A percentile compares a stretch with the other conserved stretches of the same genome.
Conservation (phyloP, 495 filamentous ascomycete genomes). For the Hypoxylon lienhwacheense region DNA sequence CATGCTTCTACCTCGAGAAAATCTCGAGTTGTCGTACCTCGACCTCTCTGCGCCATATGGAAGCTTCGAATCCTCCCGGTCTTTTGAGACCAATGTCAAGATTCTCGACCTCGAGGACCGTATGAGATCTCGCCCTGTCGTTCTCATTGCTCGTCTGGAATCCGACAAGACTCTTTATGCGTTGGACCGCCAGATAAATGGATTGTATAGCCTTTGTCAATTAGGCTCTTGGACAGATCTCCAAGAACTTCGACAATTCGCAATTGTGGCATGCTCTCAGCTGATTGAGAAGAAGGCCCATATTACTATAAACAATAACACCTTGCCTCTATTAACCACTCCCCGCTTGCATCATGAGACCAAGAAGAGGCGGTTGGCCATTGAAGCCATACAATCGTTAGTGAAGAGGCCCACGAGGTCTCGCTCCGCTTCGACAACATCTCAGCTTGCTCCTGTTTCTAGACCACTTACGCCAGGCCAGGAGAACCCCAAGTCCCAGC, state of each 20-base stretch:
- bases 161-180: slow-evolving; percentile 63
- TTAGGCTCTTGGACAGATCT: slow-evolving; percentile 66
- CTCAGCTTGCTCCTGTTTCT: slow-evolving; percentile 23
- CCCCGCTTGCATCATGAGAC: slow-evolving; percentile 45
- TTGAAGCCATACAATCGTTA: slow-evolving; percentile 55
- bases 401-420: slow-evolving; percentile 44
- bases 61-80: slow-evolving; percentile 53
- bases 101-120: slow-evolving; percentile 62
- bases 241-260: slow-evolving; percentile 46
- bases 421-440: slow-evolving; percentile 33
- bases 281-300: slow-evolving; percentile 24
- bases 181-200: slow-evolving; percentile 67
- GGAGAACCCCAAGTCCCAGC: slow-evolving; percentile 2
- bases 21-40: slow-evolving; percentile 61
- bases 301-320: slow-evolving; percentile 7
- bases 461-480: slow-evolving; percentile 13
- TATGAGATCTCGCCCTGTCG: slow-evolving; percentile 50
- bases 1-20: slow-evolving; percentile 61
- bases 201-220: slow-evolving; percentile 71
- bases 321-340: slow-evolving; percentile 37
- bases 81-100: slow-evolving; percentile 63
- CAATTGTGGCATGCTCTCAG: slow-evolving; percentile 43
- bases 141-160: slow-evolving; percentile 69
- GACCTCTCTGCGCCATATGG: slow-evolving; percentile 58
- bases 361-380: slow-evolving; percentile 55